Base-by-base conservation (phyloP, 1,284 basidiomycete species). In the Papiliotrema fonsecae region DNA sequence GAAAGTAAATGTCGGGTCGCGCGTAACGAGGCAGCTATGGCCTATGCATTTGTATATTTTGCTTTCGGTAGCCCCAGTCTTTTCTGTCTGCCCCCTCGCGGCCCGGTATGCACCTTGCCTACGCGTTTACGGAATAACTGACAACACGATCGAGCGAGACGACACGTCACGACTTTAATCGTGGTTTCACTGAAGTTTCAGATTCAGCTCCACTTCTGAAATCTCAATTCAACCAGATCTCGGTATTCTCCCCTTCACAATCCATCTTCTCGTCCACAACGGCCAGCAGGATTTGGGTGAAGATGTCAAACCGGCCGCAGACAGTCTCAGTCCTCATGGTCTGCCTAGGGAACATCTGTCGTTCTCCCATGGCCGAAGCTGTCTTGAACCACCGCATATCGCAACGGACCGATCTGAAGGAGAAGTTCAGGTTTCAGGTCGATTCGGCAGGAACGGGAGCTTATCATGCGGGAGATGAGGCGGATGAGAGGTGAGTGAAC, bases 291-390 rank as follows among this genome's bases (percentile, higher is more conserved):
- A 32, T n/a, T 10, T 32, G n/a, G 27, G 42, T 22, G 25, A 28
- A 38, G 24, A 58, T 56, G 59, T 34, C 45, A 13, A 39, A 45
- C 9, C 22, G 58, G 27, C 54, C 45, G 16, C 51, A 57, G 21
- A 58, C 61, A 28, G 48, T 66, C 44, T 64, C 51, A 40, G 72
- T 72, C 6, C 56, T 74, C 27, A 70, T 71, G 61, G 72, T 74
- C 18, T 74, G 72, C 48, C 61, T 72, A 28, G 72, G 72, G 72
- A 72, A 39, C 56, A 68, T 54, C 5, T 71, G 69, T 46, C 69
- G 69, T 28, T 72, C 71, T 16, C 70, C 73, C 25, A 74, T 75
- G 71, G 74, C 74, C 13, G 74, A 75, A 64, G 74, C 73, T 14
- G 66, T 75, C 7, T 52, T 76, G 32, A 61, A 55, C 7, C 58